Base-by-base conservation (phyloP, 768 basidiomycete genomes). In the Pisolithus orientalis region DNA sequence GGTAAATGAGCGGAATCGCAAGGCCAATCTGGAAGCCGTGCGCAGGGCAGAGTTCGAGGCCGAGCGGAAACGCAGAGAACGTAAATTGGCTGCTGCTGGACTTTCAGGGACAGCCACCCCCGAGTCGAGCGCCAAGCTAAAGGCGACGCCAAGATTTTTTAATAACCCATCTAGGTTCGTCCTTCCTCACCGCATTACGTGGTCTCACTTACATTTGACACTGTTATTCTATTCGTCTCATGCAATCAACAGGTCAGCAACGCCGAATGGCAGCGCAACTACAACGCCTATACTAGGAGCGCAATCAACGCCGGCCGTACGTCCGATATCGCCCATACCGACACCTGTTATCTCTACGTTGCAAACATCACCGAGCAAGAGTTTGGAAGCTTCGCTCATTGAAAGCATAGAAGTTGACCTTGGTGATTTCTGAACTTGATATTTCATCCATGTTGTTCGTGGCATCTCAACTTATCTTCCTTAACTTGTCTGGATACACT, bases 1-100 rank as follows among this genome's bases (percentile, higher is more conserved):
- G 62, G 84, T 98, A 50, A 97, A 95, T 64, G 91, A 94, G 70
- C 81, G 92, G 51, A 97, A 97, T 66, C 79, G 89, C 51, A 85
- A 80, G 64, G 85, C 86, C 29, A 95, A 95, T 52, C 57, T 82
- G 58, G 95, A 94, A 61, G 80, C 81, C 4, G 80, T 93, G 49
- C 77, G 89, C 53, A 82, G 80, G 57, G 87, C 88, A 0, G 93
- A 95, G 67, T 65, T 73, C 31, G 83, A 84, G 59, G 71, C 76
- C 7, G 90, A 91, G 63, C 74, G 83, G 46, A 88, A 86, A 68
- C 75, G 84, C 50, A 73, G 77, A 45, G 86, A 90, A 51, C 75
- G 88, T 21, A 85, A 80, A 63, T 64, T 83, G 24, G 76, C 71
- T 9, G 74, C 71, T 44, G 68, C 64, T 24, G 70, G 71, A 29